Conservation (phyloP, 192 early-diverging fungal genomes). For the Funneliformis mosseae region DNA sequence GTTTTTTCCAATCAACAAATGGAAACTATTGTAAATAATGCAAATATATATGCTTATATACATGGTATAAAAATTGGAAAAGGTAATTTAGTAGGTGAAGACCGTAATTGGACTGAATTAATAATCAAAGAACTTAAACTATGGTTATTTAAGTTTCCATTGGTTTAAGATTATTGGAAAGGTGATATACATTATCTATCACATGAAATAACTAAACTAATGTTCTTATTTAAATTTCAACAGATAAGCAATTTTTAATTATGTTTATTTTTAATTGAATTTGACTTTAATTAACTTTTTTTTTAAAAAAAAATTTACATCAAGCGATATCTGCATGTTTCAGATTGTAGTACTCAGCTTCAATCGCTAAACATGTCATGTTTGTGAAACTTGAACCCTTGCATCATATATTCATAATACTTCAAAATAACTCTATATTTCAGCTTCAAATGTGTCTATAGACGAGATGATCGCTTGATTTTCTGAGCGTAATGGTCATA, state of each 20-base stretch:
- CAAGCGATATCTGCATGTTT: conserved; percentile 36
- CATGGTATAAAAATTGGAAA: neutral
- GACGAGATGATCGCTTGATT: conserved; percentile 42
- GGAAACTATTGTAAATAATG: neutral
- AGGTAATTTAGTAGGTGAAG: neutral
- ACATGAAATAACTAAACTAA: conserved; percentile 28
- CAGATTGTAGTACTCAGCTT: neutral
- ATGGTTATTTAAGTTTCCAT: conserved; percentile 24
- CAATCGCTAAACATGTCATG: neutral
- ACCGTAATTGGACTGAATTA: conserved; percentile 19
- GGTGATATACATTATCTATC: no score
- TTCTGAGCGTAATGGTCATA: conserved; percentile 34
- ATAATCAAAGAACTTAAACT: conserved; percentile 24
- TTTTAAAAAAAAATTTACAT: neutral
- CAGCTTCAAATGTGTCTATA: conserved; percentile 28
- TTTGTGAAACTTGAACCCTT: conserved; percentile 36
- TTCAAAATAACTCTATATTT: conserved; percentile 33
- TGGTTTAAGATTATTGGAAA: conserved; percentile 10
- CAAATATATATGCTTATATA: conserved; percentile 33
- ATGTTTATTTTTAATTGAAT: neutral
- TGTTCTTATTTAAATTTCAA: conserved; percentile 35
- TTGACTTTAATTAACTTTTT: neutral
- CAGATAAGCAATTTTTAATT: neutral
- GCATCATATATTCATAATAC: conserved; percentile 5
- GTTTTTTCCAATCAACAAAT: no score